A percentile compares a stretch with the other conserved stretches of the same genome.
Evolutionary conservation across 78 protist genomes (phyloP).

Genomic region (Dictyostelium capitatum): DNA sequence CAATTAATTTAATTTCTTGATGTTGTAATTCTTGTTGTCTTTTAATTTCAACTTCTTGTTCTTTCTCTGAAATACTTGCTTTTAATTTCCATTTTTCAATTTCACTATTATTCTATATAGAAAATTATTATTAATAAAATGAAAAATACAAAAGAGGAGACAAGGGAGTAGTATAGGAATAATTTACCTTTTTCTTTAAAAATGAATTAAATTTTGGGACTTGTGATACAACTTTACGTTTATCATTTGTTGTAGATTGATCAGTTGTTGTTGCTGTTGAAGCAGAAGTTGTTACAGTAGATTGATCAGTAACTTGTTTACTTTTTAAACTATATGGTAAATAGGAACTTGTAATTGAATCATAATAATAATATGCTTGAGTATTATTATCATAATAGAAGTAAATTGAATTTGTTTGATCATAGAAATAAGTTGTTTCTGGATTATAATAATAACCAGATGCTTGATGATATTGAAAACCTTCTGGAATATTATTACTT

Average conservation of each 20-base stretch:
- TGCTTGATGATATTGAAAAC: slow-evolving; percentile 16
- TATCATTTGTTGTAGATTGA: neutral
- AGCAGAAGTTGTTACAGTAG: neutral
- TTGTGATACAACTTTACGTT: slow-evolving; percentile 4
- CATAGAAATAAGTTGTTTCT: slow-evolving; percentile 36
- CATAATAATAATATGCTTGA: slow-evolving; percentile 34
- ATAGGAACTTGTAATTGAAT: slow-evolving; percentile 22
- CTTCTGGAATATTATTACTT: neutral
- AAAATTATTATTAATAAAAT: neutral
- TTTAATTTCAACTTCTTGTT: neutral
- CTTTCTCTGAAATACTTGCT: slow-evolving; percentile 30
- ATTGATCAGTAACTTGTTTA: neutral
- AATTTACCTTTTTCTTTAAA: slow-evolving; percentile 15
- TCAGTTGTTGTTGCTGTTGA: neutral
- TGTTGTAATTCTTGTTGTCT: slow-evolving; percentile 2
- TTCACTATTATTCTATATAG: slow-evolving; percentile 37
- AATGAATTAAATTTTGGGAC: slow-evolving; percentile 1
- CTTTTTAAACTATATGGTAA: slow-evolving; percentile 24
- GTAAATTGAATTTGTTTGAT: neutral
- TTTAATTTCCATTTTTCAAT: slow-evolving; percentile 77
- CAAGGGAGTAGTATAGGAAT: no score
- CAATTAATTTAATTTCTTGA: neutral
- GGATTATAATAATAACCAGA: slow-evolving; percentile 60
- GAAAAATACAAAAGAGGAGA: no score
- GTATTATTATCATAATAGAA: slow-evolving; percentile 45